These are phyloP conservation scores for Starmera stellimalicola DNA, from an alignment of 1,139 yeast species.

Conservation along the genomic window DNA sequence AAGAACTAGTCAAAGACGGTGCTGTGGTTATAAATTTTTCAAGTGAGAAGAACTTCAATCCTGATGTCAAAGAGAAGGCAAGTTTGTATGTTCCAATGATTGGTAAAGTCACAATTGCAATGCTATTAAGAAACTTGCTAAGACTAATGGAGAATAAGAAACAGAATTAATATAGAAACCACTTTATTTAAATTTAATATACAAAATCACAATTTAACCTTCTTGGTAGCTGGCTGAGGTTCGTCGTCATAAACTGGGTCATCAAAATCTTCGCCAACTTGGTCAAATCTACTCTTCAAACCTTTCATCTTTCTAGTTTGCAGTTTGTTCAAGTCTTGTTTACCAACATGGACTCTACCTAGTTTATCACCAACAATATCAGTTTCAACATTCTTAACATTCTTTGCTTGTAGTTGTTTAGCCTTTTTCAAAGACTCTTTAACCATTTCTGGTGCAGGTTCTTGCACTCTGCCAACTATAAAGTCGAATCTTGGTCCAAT, in stretches of 20 bases:
- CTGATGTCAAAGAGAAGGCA: slow-evolving; percentile 75
- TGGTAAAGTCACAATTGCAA: slow-evolving; percentile 92
- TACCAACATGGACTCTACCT: slow-evolving; percentile 93
- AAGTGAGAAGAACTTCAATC: slow-evolving; percentile 75
- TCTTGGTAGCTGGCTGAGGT: slow-evolving; percentile 33
- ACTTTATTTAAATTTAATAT: too few relatives aligned
- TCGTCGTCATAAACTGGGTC: slow-evolving; percentile 36
- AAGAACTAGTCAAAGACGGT: slow-evolving; percentile 71
- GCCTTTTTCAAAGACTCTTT: slow-evolving; percentile 83
- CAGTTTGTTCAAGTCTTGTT: slow-evolving; percentile 80
- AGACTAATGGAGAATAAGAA: slow-evolving; percentile 64
- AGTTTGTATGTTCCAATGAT: slow-evolving; percentile 90
- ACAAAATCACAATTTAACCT: slow-evolving; percentile 22
- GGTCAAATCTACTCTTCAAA: slow-evolving; percentile 78
- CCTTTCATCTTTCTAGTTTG: slow-evolving; percentile 99
- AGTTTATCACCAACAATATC: slow-evolving; percentile 94
- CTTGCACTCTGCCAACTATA: slow-evolving; percentile 76
- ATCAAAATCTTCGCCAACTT: slow-evolving; percentile 50
- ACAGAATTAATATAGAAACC: too few relatives aligned
- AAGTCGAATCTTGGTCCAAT: slow-evolving; percentile 95
- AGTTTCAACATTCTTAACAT: slow-evolving; percentile 80
- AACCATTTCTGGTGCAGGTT: slow-evolving; percentile 83
- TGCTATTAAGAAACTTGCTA: slow-evolving; percentile 80
- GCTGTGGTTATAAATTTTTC: slow-evolving; percentile 88
- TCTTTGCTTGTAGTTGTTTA: slow-evolving; percentile 71